These are phyloP conservation scores for Luvunga scandens DNA, from an alignment of 345 rosid species.

Conservation along the genomic window DNA sequence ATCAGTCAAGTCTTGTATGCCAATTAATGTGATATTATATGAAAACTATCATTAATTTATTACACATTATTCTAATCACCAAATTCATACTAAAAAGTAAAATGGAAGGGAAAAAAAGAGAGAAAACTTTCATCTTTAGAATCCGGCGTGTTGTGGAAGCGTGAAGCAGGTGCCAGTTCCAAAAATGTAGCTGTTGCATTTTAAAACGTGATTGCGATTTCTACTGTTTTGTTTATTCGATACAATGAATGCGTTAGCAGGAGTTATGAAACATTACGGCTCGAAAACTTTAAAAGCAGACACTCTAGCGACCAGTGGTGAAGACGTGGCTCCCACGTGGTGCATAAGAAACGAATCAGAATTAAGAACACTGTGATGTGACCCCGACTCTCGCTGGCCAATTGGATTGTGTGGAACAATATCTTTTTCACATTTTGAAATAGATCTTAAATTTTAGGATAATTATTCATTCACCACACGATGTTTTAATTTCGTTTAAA, in stretches of 20 bases:
- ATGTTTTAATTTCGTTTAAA: too few species aligned
- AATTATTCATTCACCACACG: too few species aligned
- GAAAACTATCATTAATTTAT: too few species aligned
- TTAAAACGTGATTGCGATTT: neutral
- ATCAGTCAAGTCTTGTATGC: too few species aligned
- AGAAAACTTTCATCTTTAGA: too few species aligned
- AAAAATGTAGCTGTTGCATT: neutral
- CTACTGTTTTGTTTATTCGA: neutral
- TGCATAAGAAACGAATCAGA: neutral
- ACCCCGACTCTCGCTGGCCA: neutral
- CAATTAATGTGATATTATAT: too few species aligned
- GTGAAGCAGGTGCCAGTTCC: neutral
- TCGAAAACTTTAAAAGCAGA: neutral
- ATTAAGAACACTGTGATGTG: neutral
- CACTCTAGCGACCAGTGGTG: neutral
- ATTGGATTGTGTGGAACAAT: too few species aligned
- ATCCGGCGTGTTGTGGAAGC: neutral
- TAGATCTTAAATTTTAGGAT: too few species aligned
- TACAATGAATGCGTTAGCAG: neutral
- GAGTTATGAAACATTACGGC: neutral
- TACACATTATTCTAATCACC: too few species aligned
- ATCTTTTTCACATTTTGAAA: too few species aligned
- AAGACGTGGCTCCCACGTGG: constrained; percentile 4
- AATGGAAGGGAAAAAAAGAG: too few species aligned
- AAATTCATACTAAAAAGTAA: too few species aligned